Evolutionary conservation across 202 grass and related monocot genomes (phyloP), one percentile per base, ranked within the genome.

Genomic region (Carex sylvatica): DNA sequence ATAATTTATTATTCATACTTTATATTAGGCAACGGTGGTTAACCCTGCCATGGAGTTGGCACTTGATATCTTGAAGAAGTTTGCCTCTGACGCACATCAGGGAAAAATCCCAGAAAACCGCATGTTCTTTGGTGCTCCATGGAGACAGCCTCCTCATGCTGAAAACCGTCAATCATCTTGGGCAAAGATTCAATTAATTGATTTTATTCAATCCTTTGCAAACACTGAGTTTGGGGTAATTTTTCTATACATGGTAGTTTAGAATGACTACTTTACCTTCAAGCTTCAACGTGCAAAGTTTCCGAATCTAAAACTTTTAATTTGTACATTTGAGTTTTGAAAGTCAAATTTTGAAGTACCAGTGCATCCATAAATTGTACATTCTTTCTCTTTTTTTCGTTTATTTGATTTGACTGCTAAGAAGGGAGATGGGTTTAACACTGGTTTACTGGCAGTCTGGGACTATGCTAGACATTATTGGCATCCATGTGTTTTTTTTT

Each of bases 151-250:
- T 70, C 92, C 95, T 86, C 60, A 10, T 18, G 24, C 58, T 63
- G 87, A 86, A 60, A 86, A 85, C 22, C 86, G 87, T 87, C 70
- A 70, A 71, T 35, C 83, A 28, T 86, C 90, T 60, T 95, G 92
- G 95, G 95, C 92, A 52, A 98, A 90, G 60, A 90, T 98, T 93
- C 95, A 98, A 75, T 86, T 98, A 18, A 91, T 95, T 85, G 95
- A 98, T 88, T 98, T 98, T 81, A 86, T 95, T 68, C 89, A 98
- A 86, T 95, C 91, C 9, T 98, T 89, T 78, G 78, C 89, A 20
- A 95, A 93, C 61, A 86, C 89, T 20, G 92, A 98, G 80, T 98
- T 95, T 81, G 95, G 95, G 87, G 95, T 98, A 95, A 89, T 61
- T 44, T 62, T 80, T 83, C 4, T 74, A 12, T 82, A 70, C 85